Percentiles rank a stretch among this genome's conserved stretches.
These are phyloP conservation scores for Xylaria grammica DNA, from an alignment of 495 filamentous ascomycete species.

Conservation along the genomic window DNA sequence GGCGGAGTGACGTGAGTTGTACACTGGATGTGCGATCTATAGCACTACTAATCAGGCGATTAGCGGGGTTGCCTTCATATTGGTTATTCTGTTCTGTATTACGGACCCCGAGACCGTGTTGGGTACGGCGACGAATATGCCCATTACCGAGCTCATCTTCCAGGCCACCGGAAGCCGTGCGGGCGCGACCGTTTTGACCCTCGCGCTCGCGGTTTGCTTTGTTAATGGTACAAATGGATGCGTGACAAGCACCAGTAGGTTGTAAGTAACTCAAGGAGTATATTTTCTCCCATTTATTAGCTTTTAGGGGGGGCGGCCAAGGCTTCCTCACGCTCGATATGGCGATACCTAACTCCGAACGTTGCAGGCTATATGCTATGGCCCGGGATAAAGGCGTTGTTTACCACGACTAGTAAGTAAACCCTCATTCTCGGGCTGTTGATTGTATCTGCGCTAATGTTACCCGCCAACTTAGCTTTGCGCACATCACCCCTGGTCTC, in stretches of 20 bases:
- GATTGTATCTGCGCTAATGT: not conserved
- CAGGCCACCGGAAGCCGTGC: conserved; percentile 39
- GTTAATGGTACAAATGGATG: conserved; percentile 44
- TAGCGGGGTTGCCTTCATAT: conserved; percentile 36
- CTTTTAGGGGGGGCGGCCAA: not conserved
- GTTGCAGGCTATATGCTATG: conserved; percentile 52
- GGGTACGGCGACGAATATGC: conserved; percentile 47
- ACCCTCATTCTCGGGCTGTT: not conserved
- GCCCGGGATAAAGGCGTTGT: conserved; percentile 63
- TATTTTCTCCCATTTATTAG: not conserved
- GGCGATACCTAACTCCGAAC: not conserved
- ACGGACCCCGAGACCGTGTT: conserved; percentile 38
- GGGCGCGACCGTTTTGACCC: conserved; percentile 38
- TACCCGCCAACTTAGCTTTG: conserved; percentile 28
- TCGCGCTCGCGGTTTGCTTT: conserved; percentile 44
- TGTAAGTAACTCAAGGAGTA: conserved; percentile 21
- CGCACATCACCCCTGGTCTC: conserved; percentile 34
- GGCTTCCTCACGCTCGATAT: not conserved
- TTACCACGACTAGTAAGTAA: conserved; percentile 41
- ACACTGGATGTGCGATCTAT: not conserved
- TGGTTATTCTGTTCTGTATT: conserved; percentile 43
- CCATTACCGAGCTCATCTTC: conserved; percentile 50
- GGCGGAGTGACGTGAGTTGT: conserved; percentile 41
- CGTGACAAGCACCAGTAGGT: conserved; percentile 58
- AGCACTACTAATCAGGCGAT: not conserved